Evolutionary conservation across 495 filamentous ascomycete genomes (phyloP).

Genomic region (Daldinia childiae): DNA sequence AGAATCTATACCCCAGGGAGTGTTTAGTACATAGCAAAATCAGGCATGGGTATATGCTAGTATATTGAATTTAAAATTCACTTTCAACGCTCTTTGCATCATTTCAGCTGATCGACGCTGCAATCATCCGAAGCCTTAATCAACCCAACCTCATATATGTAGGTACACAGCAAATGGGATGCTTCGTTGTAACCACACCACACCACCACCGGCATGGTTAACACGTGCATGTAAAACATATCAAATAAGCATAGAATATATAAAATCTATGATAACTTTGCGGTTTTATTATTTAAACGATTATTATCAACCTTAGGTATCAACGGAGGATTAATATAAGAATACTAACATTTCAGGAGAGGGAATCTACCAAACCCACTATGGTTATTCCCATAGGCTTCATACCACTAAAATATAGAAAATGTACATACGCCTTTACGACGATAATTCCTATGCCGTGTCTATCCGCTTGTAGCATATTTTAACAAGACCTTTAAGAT

Average conservation of each 20-base stretch:
- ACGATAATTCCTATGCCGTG: no score
- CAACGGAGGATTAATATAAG: no score
- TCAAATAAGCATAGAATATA: background rate
- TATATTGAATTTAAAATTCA: background rate
- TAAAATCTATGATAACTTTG: background rate
- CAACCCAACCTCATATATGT: background rate
- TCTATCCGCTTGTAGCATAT: no score
- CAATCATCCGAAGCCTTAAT: background rate
- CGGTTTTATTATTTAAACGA: background rate
- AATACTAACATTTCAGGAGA: no score
- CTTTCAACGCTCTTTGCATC: background rate
- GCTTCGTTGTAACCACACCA: slow-evolving; percentile 9
- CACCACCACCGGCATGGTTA: background rate
- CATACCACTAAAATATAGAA: no score
- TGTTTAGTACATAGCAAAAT: slow-evolving; percentile 15
- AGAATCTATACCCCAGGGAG: slow-evolving; percentile 24
- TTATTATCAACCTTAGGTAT: no score
- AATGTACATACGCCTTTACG: no score
- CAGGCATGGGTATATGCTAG: slow-evolving; percentile 5
- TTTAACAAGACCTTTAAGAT: no score
- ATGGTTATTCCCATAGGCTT: no score
- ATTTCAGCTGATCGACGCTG: slow-evolving; percentile 2
- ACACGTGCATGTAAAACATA: slow-evolving; percentile 1
- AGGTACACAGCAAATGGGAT: background rate
- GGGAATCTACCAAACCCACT: no score